Conservation (phyloP, 768 basidiomycete genomes). For the Neoboletus brunneissimus region DNA sequence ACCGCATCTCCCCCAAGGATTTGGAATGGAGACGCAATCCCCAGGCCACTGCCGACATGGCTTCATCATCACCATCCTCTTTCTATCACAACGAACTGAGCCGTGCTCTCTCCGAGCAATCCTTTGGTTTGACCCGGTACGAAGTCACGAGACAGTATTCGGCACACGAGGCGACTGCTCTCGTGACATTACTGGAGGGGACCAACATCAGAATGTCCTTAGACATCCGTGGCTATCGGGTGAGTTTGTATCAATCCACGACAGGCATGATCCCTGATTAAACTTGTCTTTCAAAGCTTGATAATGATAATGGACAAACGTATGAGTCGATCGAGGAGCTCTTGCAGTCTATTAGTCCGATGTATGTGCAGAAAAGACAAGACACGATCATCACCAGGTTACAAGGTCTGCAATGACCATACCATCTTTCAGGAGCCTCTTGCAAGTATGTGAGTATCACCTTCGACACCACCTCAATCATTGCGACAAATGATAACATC, state of each 20-base stretch:
- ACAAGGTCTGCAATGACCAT: slow-evolving; percentile 37
- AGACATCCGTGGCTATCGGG: slow-evolving; percentile 55
- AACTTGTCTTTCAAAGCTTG: slow-evolving; percentile 21
- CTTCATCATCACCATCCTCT: slow-evolving; percentile 13
- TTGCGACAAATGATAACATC: slow-evolving; percentile 3
- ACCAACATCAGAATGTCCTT: slow-evolving; percentile 44
- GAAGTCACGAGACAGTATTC: slow-evolving; percentile 37
- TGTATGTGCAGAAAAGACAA: slow-evolving; percentile 47
- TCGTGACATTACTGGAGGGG: slow-evolving; percentile 58
- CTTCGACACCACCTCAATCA: background rate
- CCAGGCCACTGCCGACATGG: slow-evolving; percentile 14
- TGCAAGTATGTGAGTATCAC: slow-evolving; percentile 7
- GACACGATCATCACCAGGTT: slow-evolving; percentile 49
- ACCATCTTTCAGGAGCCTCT: background rate
- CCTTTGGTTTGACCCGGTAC: slow-evolving; percentile 52
- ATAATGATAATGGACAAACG: slow-evolving; percentile 26
- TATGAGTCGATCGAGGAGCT: slow-evolving; percentile 63
- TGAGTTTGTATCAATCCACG: slow-evolving; percentile 26
- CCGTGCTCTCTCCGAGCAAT: slow-evolving; percentile 55
- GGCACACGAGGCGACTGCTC: slow-evolving; percentile 48
- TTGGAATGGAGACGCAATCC: slow-evolving; percentile 20
- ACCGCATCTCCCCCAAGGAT: slow-evolving; percentile 11
- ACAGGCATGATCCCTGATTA: slow-evolving; percentile 7
- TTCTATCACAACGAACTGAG: slow-evolving; percentile 49
- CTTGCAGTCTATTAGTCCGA: slow-evolving; percentile 52